Evolutionary conservation across 352 stramenopile genomes (phyloP).

Genomic region (Pythium phragmiticola): DNA sequence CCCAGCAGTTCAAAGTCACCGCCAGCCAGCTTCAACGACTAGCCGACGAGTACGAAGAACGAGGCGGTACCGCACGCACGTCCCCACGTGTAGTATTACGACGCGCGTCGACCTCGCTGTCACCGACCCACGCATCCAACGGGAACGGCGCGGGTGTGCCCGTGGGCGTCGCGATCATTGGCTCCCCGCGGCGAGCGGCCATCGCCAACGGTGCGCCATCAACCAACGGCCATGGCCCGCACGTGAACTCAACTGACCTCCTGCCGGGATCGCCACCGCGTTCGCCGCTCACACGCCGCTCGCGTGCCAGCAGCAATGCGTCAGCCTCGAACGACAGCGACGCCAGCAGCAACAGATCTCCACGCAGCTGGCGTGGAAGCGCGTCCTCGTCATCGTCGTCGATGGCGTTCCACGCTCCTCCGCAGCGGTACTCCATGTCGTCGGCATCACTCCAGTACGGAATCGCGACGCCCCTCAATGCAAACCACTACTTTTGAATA

Average conservation of each 20-base stretch:
- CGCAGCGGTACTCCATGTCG: conserved; percentile 11
- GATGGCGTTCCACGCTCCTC: conserved; percentile 2
- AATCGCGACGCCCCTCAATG: conserved; percentile 21
- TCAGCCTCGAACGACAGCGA: conserved; percentile 14
- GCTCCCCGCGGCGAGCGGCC: not conserved
- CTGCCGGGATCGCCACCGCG: not conserved
- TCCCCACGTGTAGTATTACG: not conserved
- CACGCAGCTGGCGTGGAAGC: conserved; percentile 8
- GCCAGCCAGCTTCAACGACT: conserved; percentile 15
- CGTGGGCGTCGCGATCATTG: conserved; percentile 13
- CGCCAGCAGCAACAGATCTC: conserved; percentile 18
- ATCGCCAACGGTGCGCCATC: not conserved
- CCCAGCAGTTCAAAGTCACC: conserved; percentile 38
- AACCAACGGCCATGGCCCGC: not conserved
- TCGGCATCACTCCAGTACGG: conserved; percentile 11
- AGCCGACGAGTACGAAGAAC: conserved; percentile 13
- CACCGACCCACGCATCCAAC: not conserved
- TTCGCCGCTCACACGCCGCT: conserved; percentile 6
- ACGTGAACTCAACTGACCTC: not conserved
- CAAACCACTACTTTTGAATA: conserved; percentile 29
- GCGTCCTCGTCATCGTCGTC: not conserved
- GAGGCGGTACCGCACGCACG: conserved; percentile 1
- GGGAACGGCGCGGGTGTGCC: not conserved
- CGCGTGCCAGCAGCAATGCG: conserved; percentile 16
- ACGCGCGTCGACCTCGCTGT: not conserved